Percentiles rank a stretch among this genome's conserved stretches.
These are phyloP conservation scores for grape (Vitis vinifera) DNA, from an alignment of 164 flowering plant genomes.

Conservation along the genomic window ASM3070453v1 NC_081817.1:21965001-21965500, in stretches of 20 bases:
- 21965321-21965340: constrained; percentile 12
- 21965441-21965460: background rate
- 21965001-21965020: background rate
- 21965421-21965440: background rate
- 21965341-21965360: background rate
- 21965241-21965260: constrained; percentile 6
- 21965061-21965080: constrained; percentile 11
- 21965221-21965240: background rate
- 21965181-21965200: constrained; percentile 15
- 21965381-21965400: background rate
- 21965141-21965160: background rate
- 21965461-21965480: too few species aligned
- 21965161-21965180: constrained; percentile 12
- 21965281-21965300: constrained; percentile 7
- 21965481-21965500: too few species aligned
- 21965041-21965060: background rate
- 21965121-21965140: background rate
- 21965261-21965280: constrained; percentile 31
- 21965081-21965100: constrained; percentile 17
- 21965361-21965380: background rate
- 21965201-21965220: constrained; percentile 3
- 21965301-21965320: constrained; percentile 14
- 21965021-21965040: constrained; percentile 15
- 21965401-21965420: background rate
- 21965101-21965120: constrained; percentile 15